A percentile compares a stretch with the other conserved stretches of the same genome.
phyloP scores from a whole-genome alignment of 768 basidiomycete genomes.

The Collybiopsis confluens region DNA sequence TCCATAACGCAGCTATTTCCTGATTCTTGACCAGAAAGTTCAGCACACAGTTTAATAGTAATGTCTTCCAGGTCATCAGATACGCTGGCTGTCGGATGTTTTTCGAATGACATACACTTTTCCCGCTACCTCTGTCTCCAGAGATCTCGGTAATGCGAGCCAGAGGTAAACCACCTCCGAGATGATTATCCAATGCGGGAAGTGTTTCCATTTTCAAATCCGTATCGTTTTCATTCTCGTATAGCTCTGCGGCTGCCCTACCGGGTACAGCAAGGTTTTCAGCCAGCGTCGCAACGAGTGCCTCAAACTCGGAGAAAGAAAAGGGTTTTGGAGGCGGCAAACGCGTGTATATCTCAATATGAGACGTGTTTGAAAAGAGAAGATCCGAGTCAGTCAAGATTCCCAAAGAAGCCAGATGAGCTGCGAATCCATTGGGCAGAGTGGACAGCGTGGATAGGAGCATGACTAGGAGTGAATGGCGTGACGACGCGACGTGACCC shows the following conservation, averaged over 20 bases:
- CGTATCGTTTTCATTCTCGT: constrained; percentile 18
- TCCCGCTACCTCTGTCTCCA: constrained; percentile 61
- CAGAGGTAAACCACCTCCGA: constrained; percentile 42
- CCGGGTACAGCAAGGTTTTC: constrained; percentile 42
- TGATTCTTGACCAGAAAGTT: constrained; percentile 39
- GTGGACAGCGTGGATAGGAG: not conserved
- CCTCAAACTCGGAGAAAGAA: constrained; percentile 43
- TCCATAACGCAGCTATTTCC: constrained; percentile 53
- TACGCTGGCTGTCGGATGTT: constrained; percentile 3
- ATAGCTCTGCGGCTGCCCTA: constrained; percentile 26
- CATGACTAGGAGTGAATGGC: constrained; percentile 11
- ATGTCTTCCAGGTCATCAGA: constrained; percentile 36
- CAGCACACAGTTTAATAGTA: constrained; percentile 57
- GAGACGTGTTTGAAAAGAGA: constrained; percentile 14
- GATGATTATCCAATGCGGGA: constrained; percentile 45
- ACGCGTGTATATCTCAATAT: constrained; percentile 45
- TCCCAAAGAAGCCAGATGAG: not conserved
- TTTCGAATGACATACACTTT: constrained; percentile 47
- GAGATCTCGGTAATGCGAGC: constrained; percentile 63
- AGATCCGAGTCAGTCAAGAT: not conserved
- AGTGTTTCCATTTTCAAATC: constrained; percentile 35
- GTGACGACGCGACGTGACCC: constrained; percentile 3
- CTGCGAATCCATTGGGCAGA: not conserved
- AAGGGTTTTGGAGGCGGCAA: constrained; percentile 48
- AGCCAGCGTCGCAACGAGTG: constrained; percentile 33